Evolutionary conservation across 352 stramenopile genomes (phyloP).

Genomic region (Phytopythium montanum): DNA sequence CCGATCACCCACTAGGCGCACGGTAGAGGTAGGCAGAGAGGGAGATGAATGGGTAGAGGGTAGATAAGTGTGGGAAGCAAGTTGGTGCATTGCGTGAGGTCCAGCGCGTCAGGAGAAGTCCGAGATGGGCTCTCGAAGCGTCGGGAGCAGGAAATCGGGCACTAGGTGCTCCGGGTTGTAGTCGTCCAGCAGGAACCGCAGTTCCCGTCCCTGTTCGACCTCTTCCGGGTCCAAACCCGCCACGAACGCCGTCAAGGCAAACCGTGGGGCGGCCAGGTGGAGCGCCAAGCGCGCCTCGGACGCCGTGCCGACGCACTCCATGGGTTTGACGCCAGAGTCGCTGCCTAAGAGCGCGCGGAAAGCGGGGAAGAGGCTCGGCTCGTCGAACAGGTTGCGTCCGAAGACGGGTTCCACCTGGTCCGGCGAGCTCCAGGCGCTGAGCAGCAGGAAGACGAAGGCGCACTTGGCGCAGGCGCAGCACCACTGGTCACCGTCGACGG

Average conservation of each 20-base stretch:
- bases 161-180: slow-evolving; percentile 32
- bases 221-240: slow-evolving; percentile 14
- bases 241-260: slow-evolving; percentile 20
- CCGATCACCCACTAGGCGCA: slow-evolving; percentile 17
- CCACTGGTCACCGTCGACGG: slow-evolving; percentile 29
- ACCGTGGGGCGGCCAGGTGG: slow-evolving; percentile 18
- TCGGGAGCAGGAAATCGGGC: slow-evolving; percentile 21
- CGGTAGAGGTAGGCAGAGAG: neutral
- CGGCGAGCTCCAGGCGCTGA: slow-evolving; percentile 30
- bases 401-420: slow-evolving; percentile 22
- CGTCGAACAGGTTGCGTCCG: slow-evolving; percentile 31
- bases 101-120: slow-evolving; percentile 3
- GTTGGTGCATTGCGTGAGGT: neutral
- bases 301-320: slow-evolving; percentile 38
- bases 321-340: slow-evolving; percentile 33
- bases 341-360: slow-evolving; percentile 24
- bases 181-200: slow-evolving; percentile 23
- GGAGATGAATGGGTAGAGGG: neutral
- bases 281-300: slow-evolving; percentile 34
- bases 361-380: slow-evolving; percentile 21
- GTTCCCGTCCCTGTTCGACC: slow-evolving; percentile 15
- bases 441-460: slow-evolving; percentile 36
- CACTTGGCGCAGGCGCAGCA: slow-evolving; percentile 41
- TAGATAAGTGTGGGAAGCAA: neutral
- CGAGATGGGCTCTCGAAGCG: slow-evolving; percentile 17